Base-by-base conservation (phyloP, 768 basidiomycete genomes). In the Gloeophyllum trabeum region DNA sequence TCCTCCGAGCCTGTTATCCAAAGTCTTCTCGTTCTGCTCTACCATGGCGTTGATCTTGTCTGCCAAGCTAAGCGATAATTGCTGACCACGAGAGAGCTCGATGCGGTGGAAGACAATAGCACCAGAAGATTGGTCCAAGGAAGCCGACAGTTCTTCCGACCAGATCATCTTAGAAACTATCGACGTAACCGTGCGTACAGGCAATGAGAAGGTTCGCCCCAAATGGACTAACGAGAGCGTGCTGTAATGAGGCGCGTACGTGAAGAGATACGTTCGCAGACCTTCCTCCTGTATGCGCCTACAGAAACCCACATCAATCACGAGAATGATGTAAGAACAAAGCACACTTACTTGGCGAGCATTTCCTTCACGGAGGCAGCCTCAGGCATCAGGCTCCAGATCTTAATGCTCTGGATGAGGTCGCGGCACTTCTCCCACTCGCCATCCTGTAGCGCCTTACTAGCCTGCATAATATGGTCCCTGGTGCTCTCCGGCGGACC, bases 391-490 rank as follows among this genome's bases (percentile, higher is more conserved):
- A 99, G 63, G 52, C 78, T 82, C 96, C 96, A 98, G 24, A 98
- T 92, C 63, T 96, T 98, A 71, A 98, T 98, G 56, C 83, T 81
- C 57, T 92, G 82, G 41, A 98, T 78, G 42, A 99, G 69, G 55
- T 98, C 93, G 36, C 85, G 76, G 54, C 92, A 94, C 54, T 83
- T 81, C 58, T 94, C 87, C 96, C 96, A 99, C 53, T 98, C 91
- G 14, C 94, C 96, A 47, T 85, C 79, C 63, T 97, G 92, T 37
- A 99, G 62, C 1, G 96, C 93, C 62, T 91, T 97, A 63, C 86
- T 89, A 2, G 96, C 96, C 61, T 98, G 94, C 88, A 98, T 96
- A 61, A 99, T 94, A 58, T 98, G 96, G 55, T 99, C 96, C 24
- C 96, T 71, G 24, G 94, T 98, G 54, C 88, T 97, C 63, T 99